Evolutionary conservation across 1,139 yeast species (phyloP), one percentile per base, ranked within the genome.

Genomic region (Saccharomyces uvarum): DNA sequence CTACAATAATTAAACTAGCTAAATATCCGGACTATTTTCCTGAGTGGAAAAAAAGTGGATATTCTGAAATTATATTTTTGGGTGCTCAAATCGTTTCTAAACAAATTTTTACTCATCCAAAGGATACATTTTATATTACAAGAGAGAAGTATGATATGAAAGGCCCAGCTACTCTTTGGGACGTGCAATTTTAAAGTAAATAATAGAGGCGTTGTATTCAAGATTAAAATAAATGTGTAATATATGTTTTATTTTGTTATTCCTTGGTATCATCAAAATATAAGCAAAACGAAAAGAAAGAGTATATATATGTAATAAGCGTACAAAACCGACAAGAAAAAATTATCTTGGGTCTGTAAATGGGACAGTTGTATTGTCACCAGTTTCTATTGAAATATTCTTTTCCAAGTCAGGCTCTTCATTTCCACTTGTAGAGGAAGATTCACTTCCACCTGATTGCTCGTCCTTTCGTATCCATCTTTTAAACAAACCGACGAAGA

Each of bases 21-120:
- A 86, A 85, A 63, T 79, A 82, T 67, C 95, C 97, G 0, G 98
- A 91, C 52, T 91, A 93, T 70, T 93, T 93, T 72, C 89, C 96
- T 0, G 97, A 89, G 63, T 93, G 98, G 98, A 91, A 91, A 71
- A 84, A 84, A 62, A 80, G 82, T 48, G 89, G 88, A 2, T 86
- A 86, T 81, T 84, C 86, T 59, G 93, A 88, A 61, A 82, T 84
- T 57, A 71, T 79, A 14, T 88, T 91, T 66, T 74, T 91, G 58
- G 98, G 98, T 2, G 96, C 89, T 1, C 88, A 89, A 70, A 86
- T 91, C 53, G 86, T 89, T 50, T 83, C 96, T 24, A 89, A 88
- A 70, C 96, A 89, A 71, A 81, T 88, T 21, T 91, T 88, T 59
- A 82, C 84, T 53, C 75, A 70, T 51, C 75, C 83, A 28, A 81